phyloP scores from a whole-genome alignment of 495 filamentous ascomycete genomes.

The Clohesyomyces aquaticus region DNA sequence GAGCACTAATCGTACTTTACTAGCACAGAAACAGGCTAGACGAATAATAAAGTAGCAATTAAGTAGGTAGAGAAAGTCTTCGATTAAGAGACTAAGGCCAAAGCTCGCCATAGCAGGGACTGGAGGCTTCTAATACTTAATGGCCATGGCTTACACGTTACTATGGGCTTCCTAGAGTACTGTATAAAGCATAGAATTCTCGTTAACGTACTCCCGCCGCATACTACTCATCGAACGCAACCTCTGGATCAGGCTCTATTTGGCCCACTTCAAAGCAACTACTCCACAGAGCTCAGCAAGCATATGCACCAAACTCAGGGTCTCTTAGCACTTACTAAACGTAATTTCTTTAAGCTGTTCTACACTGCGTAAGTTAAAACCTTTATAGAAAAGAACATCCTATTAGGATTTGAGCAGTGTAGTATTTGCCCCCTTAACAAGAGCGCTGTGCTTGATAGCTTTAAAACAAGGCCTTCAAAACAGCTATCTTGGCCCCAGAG shows the following conservation, averaged over 20 bases:
- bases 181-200: slow-evolving; percentile 16
- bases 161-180: slow-evolving; percentile 23
- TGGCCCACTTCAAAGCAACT: neutral
- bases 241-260: slow-evolving; percentile 27
- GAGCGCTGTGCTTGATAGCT: neutral
- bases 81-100: slow-evolving; percentile 16
- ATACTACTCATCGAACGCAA: slow-evolving; percentile 31
- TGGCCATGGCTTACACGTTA: slow-evolving; percentile 27
- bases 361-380: slow-evolving; percentile 1
- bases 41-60: slow-evolving; percentile 24
- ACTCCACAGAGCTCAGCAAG: neutral
- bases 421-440: neutral
- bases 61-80: slow-evolving; percentile 27
- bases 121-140: slow-evolving; percentile 26
- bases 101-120: slow-evolving; percentile 7
- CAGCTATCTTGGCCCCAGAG: neutral
- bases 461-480: neutral
- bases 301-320: neutral
- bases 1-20: slow-evolving; percentile 16
- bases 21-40: slow-evolving; percentile 24
- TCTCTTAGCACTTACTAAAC: slow-evolving; percentile 1
- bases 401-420: neutral
- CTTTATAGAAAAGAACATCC: slow-evolving; percentile 12
- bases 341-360: slow-evolving; percentile 7
- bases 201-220: slow-evolving; percentile 11